Evolutionary conservation across 2,329 filamentous ascomycete species (phyloP), one percentile per base, ranked within the genome.

Genomic region (Hymenoscyphus occultus): DNA sequence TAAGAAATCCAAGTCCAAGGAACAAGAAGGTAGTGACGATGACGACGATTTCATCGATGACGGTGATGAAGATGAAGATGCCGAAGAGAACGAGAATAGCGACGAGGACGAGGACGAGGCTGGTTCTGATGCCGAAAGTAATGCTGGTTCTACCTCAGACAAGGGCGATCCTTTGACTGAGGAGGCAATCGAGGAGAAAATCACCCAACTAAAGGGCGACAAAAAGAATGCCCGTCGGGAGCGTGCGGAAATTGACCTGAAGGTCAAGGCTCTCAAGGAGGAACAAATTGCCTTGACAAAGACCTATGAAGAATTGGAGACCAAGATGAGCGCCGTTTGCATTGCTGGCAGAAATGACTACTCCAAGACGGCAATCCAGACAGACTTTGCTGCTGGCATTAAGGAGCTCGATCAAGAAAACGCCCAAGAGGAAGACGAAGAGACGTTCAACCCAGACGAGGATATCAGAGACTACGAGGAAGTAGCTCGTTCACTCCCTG

Each of bases 361-460:
- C 65, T 83, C 84, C 0, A 83, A 80, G 62, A 71, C 71, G 0
- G 80, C 80, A 0, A 88, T 90, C 48, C 81, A 83, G 69, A 73
- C 78, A 13, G 84, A 89, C 62, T 89, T 87, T 71, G 84, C 84
- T 1, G 77, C 79, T 57, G 86, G 86, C 0, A 83, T 89, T 61
- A 82, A 80, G 67, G 85, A 88, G 67, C 78, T 88, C 0, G 85
- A 89, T 65, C 79, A 85, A 68, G 85, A 87, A 65, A 74, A 71
- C 28, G 75, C 75, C 0, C 76, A 78, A 2, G 82, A 86, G 66
- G 79, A 84, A 68, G 80, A 87, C 56, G 83, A 83, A 22, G 80
- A 79, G 0, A 78, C 78, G 9, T 87, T 86, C 68, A 76, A 87
- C 67, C 83, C 84, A 0, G 80, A 83, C 1, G 71, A 80, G n/a